phyloP scores from a whole-genome alignment of 306 rosid species.

The Senna siamea region DNA sequence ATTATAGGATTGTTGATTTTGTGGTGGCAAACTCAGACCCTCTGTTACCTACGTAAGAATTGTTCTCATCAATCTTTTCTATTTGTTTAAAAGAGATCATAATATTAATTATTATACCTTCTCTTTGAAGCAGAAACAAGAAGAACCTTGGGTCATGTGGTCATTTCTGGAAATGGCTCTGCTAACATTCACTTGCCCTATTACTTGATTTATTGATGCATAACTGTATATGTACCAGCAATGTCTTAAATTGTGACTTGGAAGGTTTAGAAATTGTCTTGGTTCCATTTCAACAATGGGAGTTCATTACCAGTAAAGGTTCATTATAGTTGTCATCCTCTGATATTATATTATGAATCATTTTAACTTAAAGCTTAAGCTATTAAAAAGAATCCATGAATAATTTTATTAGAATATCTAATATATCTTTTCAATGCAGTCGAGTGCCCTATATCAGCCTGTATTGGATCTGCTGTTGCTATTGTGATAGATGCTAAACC shows the following conservation, averaged over 20 bases:
- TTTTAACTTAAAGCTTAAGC: too few relatives aligned
- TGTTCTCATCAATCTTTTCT: conserved; percentile 13
- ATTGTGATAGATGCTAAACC: too few relatives aligned
- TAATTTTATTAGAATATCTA: too few relatives aligned
- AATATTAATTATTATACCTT: conserved; percentile 20
- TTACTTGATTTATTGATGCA: not conserved
- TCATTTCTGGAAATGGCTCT: conserved; percentile 90
- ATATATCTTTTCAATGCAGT: too few relatives aligned
- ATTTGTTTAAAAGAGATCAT: conserved; percentile 33
- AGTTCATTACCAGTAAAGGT: too few relatives aligned
- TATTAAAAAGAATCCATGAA: too few relatives aligned
- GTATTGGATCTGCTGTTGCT: too few relatives aligned
- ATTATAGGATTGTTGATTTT: conserved; percentile 75
- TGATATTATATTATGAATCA: too few relatives aligned
- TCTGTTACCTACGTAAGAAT: conserved; percentile 76
- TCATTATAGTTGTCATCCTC: too few relatives aligned
- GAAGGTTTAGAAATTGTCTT: not conserved
- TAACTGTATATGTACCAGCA: not conserved
- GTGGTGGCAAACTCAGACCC: conserved; percentile 81
- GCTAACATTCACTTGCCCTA: conserved; percentile 50
- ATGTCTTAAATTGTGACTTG: conserved; percentile 1
- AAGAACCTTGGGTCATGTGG: conserved; percentile 63
- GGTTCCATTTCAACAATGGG: not conserved
- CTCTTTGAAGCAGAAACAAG: conserved; percentile 58
- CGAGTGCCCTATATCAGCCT: too few relatives aligned